These are phyloP conservation scores for Gyrodon lividus DNA, from an alignment of 768 basidiomycete species.

Conservation along the genomic window DNA sequence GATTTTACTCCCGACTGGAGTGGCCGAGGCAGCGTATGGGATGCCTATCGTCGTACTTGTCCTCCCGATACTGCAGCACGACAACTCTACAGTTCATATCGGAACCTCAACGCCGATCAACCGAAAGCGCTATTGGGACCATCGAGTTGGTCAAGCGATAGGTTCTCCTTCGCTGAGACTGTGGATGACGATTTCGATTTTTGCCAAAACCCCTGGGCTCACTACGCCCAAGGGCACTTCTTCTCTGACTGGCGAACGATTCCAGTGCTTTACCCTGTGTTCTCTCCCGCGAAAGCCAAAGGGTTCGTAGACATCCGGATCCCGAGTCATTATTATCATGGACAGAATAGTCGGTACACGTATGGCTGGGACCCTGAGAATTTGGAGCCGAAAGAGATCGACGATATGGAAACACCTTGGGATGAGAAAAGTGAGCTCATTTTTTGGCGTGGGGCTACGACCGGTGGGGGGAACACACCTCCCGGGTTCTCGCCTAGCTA, in stretches of 20 bases:
- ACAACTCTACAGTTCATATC: conserved; percentile 76
- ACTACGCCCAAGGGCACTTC: conserved; percentile 89
- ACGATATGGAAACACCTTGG: conserved; percentile 89
- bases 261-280: conserved; percentile 85
- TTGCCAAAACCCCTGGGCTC: conserved; percentile 79
- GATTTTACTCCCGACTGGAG: conserved; percentile 83
- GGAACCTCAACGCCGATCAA: conserved; percentile 41
- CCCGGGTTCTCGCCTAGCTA: conserved; percentile 80
- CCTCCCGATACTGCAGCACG: conserved; percentile 75
- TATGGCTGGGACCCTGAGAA: conserved; percentile 88
- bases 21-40: conserved; percentile 86
- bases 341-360: conserved; percentile 76
- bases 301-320: conserved; percentile 92
- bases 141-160: conserved; percentile 38
- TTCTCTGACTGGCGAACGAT: conserved; percentile 96
- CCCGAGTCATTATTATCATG: conserved; percentile 96
- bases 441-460: conserved; percentile 96
- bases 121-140: conserved; percentile 28
- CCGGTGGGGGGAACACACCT: conserved; percentile 89
- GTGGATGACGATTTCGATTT: conserved; percentile 74
- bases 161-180: conserved; percentile 61
- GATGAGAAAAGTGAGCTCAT: conserved; percentile 82
- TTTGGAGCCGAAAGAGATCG: conserved; percentile 68
- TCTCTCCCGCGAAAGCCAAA: conserved; percentile 84
- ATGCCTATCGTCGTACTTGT: conserved; percentile 92